Conservation (phyloP, 2,329 filamentous ascomycete genomes). For the Xylaria multiplex region DNA sequence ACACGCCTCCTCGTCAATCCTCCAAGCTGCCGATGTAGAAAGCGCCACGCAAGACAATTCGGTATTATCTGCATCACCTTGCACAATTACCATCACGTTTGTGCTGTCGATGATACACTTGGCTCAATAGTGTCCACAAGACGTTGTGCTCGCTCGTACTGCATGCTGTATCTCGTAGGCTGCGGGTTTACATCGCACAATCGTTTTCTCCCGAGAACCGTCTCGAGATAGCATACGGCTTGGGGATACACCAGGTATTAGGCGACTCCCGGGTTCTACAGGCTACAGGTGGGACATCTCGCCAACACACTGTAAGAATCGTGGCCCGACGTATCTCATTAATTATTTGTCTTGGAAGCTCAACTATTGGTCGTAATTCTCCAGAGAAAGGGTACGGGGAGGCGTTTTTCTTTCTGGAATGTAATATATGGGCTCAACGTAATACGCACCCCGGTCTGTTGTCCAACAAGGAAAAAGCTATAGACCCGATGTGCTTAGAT, state of each 20-base stretch:
- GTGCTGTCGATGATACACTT: background rate
- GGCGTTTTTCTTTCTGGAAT: background rate
- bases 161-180: background rate
- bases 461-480: background rate
- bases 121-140: conserved; percentile 5
- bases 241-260: conserved; percentile 1
- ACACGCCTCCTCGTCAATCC: background rate
- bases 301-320: background rate
- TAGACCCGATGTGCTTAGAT: conserved; percentile 1
- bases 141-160: conserved; percentile 1
- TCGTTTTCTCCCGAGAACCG: background rate
- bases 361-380: background rate
- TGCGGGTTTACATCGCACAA: background rate
- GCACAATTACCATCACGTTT: background rate
- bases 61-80: background rate
- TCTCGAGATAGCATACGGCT: background rate
- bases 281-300: background rate
- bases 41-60: background rate
- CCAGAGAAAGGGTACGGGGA: background rate
- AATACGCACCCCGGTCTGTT: background rate
- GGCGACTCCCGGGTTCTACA: background rate
- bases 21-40: background rate
- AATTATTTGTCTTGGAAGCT: background rate
- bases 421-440: background rate
- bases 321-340: background rate